Evolutionary conservation across 176 grass and related monocot species (phyloP).

Genomic region (Hsuehochloa calcarea): DNA sequence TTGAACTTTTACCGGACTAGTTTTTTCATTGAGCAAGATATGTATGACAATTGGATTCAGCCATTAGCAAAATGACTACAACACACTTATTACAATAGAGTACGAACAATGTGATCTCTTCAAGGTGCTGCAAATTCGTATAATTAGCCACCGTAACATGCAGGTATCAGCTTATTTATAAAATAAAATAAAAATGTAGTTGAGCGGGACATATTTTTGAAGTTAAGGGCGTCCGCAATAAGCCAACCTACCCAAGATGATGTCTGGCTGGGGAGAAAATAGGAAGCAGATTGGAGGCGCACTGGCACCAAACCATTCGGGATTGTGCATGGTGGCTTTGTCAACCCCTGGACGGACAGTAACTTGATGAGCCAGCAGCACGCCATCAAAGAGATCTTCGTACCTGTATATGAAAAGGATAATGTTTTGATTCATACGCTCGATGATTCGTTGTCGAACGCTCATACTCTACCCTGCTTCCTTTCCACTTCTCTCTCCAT

Average conservation of each 20-base stretch:
- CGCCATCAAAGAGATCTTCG: slow-evolving; percentile 73
- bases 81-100: background rate
- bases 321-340: slow-evolving; percentile 45
- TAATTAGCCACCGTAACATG: background rate
- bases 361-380: slow-evolving; percentile 56
- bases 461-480: no score
- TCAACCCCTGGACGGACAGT: background rate
- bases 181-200: background rate
- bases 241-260: slow-evolving; percentile 61
- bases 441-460: no score
- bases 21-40: background rate
- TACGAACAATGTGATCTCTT: background rate
- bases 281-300: slow-evolving; percentile 47
- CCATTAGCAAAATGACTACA: background rate
- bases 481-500: no score
- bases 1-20: background rate
- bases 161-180: background rate
- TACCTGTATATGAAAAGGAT: slow-evolving; percentile 49
- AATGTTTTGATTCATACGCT: no score
- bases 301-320: slow-evolving; percentile 61
- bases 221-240: background rate
- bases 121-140: no score
- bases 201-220: background rate
- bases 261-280: slow-evolving; percentile 71
- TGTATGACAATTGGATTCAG: background rate